Evolutionary conservation across 2,329 filamentous ascomycete species (phyloP).

Genomic region (Coleophoma eucalyptorum): DNA sequence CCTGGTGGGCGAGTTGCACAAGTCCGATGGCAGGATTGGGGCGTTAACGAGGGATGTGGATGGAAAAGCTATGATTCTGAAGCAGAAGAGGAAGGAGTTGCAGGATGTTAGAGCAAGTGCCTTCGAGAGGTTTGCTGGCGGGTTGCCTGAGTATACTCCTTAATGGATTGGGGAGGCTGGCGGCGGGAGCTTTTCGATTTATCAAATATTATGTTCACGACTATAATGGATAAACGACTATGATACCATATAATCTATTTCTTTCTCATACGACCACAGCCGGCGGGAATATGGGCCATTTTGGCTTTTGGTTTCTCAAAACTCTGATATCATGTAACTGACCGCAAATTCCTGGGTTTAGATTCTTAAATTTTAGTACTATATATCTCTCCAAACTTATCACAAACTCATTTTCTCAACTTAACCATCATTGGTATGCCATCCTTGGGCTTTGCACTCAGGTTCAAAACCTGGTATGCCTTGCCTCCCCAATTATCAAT

Average conservation of each 20-base stretch:
- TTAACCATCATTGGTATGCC: not conserved
- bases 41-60: constrained; percentile 23
- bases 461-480: not conserved
- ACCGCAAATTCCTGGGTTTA: too few species aligned
- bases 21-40: constrained; percentile 27
- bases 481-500: constrained; percentile 2
- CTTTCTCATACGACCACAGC: too few species aligned
- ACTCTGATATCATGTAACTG: too few species aligned
- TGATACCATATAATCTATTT: too few species aligned
- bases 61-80: constrained; percentile 28
- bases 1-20: constrained; percentile 27
- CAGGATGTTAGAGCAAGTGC: constrained; percentile 41
- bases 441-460: constrained; percentile 1
- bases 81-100: constrained; percentile 31
- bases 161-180: not conserved
- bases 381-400: too few species aligned
- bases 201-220: too few species aligned
- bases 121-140: constrained; percentile 30
- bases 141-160: not conserved
- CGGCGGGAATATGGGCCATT: too few species aligned
- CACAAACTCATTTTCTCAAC: not conserved
- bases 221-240: too few species aligned
- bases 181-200: too few species aligned
- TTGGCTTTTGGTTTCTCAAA: too few species aligned
- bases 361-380: too few species aligned